These are phyloP conservation scores for Mycena polygramma DNA, from an alignment of 768 basidiomycete species.

Conservation along the genomic window DNA sequence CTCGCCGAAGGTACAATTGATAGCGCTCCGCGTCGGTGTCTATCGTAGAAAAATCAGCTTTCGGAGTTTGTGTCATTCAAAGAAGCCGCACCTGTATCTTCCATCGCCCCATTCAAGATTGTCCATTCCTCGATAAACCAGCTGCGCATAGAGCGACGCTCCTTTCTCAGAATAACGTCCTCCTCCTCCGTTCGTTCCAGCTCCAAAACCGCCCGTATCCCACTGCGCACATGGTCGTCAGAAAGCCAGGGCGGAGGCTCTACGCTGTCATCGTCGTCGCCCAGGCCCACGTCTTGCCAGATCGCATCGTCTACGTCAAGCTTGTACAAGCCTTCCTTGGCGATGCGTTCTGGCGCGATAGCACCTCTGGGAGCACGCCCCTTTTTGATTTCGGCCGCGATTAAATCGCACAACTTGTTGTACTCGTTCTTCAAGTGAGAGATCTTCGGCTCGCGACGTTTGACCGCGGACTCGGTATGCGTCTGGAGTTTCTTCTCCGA, in stretches of 20 bases:
- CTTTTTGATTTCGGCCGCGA: conserved; percentile 38
- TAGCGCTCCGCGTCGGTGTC: conserved; percentile 7
- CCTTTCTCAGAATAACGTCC: neutral
- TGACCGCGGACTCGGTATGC: conserved; percentile 44
- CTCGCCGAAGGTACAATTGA: conserved; percentile 2
- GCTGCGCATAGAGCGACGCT: neutral
- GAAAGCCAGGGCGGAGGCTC: conserved; percentile 12
- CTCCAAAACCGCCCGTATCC: neutral
- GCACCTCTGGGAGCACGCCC: conserved; percentile 42
- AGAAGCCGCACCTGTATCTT: conserved; percentile 4
- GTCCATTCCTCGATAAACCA: conserved; percentile 5
- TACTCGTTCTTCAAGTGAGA: conserved; percentile 40
- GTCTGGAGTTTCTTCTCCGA: conserved; percentile 44
- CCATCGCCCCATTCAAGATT: conserved; percentile 2
- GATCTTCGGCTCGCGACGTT: conserved; percentile 46
- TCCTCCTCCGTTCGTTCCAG: neutral
- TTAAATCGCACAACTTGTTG: conserved; percentile 44
- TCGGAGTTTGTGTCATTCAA: neutral
- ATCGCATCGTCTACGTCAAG: conserved; percentile 54
- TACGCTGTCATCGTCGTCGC: conserved; percentile 36
- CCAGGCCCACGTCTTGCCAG: conserved; percentile 50
- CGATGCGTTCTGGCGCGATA: conserved; percentile 41
- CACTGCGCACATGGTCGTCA: neutral
- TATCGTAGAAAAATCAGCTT: neutral
- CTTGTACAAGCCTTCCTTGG: conserved; percentile 40